Base-by-base conservation (phyloP, 1,284 basidiomycete species). In the Schizophyllum commune region DNA sequence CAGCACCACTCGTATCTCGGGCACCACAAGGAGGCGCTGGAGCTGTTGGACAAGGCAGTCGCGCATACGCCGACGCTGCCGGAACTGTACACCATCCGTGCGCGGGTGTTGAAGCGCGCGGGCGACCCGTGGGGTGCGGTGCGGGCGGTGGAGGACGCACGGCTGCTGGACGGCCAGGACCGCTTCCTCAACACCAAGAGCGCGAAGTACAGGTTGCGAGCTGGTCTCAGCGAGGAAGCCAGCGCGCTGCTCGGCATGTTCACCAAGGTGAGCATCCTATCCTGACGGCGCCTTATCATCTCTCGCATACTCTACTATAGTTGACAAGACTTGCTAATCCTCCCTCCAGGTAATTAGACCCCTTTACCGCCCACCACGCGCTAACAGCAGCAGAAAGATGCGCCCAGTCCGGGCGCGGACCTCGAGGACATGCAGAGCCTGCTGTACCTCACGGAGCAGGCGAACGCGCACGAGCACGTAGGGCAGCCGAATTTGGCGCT, bases 351-450 rank as follows among this genome's bases (percentile, higher is more conserved):
- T n/a, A n/a, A n/a, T n/a, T n/a, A n/a, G n/a, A n/a, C n/a, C n/a
- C n/a, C n/a, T n/a, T n/a, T n/a, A n/a, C n/a, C n/a, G n/a, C 13
- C 9, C 39, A 47, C 13, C 39, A 17, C 17, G 9, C 13, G 39
- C 39, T 47, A 47, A 47, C 39, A 47, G 39, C 39, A 47, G 32
- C 71, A 93, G 88, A 93, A 94, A 86, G 94, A 94, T 69, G 90
- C 93, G 13, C 70, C 82, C 0, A 81, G 83, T 39, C 90, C 94
- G 5, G 83, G 85, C 1, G 78, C 83, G 17, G 97, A 99, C 74
- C 76, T 99, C 57, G 87, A 95, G 65, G 96, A 99, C 66, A 95
- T 99, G 94, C 97, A 99, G 72, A 95, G 93, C 52, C 70, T 96
- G 32, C 85, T 95, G 70, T 98, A 94, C 77, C 77, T 99, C 47